phyloP scores from a whole-genome alignment of 176 grass and related monocot genomes.

The Carex cristatella region DNA sequence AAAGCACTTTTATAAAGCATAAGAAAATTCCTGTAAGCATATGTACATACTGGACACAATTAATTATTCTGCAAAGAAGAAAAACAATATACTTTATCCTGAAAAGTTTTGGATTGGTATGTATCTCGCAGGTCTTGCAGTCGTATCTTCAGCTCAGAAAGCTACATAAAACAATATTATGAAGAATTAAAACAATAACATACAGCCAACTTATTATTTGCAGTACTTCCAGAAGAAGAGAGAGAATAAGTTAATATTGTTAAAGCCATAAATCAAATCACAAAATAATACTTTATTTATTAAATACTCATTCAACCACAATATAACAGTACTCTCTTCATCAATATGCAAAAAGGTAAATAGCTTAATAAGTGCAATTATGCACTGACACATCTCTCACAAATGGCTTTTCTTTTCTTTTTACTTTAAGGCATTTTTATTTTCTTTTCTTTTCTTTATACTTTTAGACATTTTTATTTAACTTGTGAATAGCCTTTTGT shows the following conservation, averaged over 20 bases:
- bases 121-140: slow-evolving; percentile 45
- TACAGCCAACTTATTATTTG: slow-evolving; percentile 23
- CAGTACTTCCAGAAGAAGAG: background rate
- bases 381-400: background rate
- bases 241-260: background rate
- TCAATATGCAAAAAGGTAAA: background rate
- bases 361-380: background rate
- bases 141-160: slow-evolving; percentile 18
- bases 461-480: background rate
- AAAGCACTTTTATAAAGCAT: slow-evolving; percentile 12
- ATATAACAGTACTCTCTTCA: background rate
- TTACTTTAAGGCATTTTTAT: no score
- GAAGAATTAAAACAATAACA: background rate
- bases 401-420: background rate
- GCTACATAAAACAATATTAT: background rate
- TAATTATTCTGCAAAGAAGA: background rate
- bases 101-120: background rate
- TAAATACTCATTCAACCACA: background rate
- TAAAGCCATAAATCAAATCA: background rate
- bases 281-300: background rate
- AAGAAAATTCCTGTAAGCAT: slow-evolving; percentile 11
- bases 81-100: background rate
- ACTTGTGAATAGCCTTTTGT: background rate
- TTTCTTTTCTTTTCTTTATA: background rate
- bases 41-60: background rate